phyloP scores from a whole-genome alignment of 148 eudicot species.

The Beta vulgaris region DNA sequence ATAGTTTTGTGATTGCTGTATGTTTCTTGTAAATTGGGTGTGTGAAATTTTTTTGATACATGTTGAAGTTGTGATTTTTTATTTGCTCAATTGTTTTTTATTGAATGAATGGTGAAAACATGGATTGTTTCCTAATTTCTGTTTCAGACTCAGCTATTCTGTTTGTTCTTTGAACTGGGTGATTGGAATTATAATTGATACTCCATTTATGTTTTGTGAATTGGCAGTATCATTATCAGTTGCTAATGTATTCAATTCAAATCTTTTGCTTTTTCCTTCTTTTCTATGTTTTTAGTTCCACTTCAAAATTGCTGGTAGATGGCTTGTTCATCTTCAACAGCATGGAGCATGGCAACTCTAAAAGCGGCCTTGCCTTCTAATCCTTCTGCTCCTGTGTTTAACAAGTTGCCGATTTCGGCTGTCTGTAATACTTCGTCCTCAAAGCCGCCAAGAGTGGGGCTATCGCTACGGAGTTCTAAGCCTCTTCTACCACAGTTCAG shows the following conservation, averaged over 20 bases:
- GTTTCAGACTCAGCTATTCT: neutral
- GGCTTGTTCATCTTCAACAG: conserved; percentile 38
- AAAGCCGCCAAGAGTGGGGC: conserved; percentile 26
- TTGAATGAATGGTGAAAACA: no score
- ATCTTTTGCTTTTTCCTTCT: neutral
- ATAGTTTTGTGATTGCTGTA: no score
- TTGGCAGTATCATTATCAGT: neutral
- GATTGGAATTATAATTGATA: neutral
- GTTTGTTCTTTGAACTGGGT: neutral
- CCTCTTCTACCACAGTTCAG: conserved; percentile 38
- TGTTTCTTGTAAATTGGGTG: neutral
- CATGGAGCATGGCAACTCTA: conserved; percentile 64
- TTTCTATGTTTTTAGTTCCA: neutral
- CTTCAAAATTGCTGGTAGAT: neutral
- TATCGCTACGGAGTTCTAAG: conserved; percentile 32
- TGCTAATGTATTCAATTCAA: neutral
- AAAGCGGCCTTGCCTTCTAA: conserved; percentile 48
- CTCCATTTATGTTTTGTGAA: neutral
- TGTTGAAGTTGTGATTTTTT: neutral
- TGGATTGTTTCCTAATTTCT: no score
- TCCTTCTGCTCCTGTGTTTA: conserved; percentile 22
- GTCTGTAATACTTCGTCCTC: conserved; percentile 19
- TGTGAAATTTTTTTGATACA: neutral
- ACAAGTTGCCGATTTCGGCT: conserved; percentile 29
- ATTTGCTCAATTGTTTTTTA: no score